phyloP scores from a whole-genome alignment of 2,329 filamentous ascomycete genomes.

The Conoideocrella luteorostrata region DNA sequence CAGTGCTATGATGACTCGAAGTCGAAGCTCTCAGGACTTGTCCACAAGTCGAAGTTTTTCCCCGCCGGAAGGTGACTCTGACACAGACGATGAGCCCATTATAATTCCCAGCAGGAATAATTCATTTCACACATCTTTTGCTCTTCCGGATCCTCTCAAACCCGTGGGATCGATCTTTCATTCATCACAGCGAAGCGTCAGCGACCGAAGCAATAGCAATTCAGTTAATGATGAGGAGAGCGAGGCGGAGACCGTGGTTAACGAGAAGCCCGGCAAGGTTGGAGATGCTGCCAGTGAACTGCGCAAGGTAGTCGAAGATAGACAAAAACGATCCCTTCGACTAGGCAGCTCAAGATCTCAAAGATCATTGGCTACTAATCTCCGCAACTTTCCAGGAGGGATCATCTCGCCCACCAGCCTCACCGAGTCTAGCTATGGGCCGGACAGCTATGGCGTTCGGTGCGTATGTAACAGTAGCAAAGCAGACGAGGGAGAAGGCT shows the following conservation, averaged over 20 bases:
- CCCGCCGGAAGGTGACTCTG: slow-evolving; percentile 45
- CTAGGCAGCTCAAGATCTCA: slow-evolving; percentile 24
- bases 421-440: slow-evolving; percentile 39
- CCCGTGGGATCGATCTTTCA: slow-evolving; percentile 43
- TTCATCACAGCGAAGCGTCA: slow-evolving; percentile 39
- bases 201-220: slow-evolving; percentile 42
- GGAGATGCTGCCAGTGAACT: slow-evolving; percentile 57
- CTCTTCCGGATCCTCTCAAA: slow-evolving; percentile 46
- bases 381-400: slow-evolving; percentile 26
- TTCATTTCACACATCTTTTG: slow-evolving; percentile 49
- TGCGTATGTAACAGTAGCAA: slow-evolving; percentile 49
- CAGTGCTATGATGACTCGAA: slow-evolving; percentile 20
- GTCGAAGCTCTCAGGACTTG: slow-evolving; percentile 23
- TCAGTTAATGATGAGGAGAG: slow-evolving; percentile 41
- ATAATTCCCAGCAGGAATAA: slow-evolving; percentile 55
- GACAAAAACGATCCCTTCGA: slow-evolving; percentile 36
- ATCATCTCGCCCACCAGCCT: slow-evolving; percentile 47
- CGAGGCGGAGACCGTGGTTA: slow-evolving; percentile 52
- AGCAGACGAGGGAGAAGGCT: slow-evolving; percentile 40
- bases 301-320: slow-evolving; percentile 48
- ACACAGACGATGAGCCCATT: slow-evolving; percentile 58
- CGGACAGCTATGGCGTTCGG: slow-evolving; percentile 39
- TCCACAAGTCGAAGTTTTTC: slow-evolving; percentile 31
- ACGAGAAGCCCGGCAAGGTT: slow-evolving; percentile 35
- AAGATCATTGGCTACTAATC: slow-evolving; percentile 26